Evolutionary conservation across 805 yeast genomes (phyloP).

Genomic region (Dipodascus geniculatus): DNA sequence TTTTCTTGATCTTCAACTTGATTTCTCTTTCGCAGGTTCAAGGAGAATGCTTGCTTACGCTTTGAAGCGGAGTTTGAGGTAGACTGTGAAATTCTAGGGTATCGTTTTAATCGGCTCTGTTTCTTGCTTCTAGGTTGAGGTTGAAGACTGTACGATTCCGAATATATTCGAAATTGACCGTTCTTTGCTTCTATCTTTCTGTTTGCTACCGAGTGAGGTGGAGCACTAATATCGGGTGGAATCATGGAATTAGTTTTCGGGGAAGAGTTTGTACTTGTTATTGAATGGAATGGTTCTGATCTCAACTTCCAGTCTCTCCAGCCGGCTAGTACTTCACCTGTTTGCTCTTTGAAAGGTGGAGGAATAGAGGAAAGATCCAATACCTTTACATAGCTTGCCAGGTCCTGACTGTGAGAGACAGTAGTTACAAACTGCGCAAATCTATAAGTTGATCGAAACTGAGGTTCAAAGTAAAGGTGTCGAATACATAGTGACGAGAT

Average conservation of each 20-base stretch:
- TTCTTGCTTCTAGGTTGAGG: slow-evolving; percentile 4
- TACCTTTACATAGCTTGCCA: slow-evolving; percentile 44
- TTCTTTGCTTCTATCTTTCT: not conserved
- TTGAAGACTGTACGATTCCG: not conserved
- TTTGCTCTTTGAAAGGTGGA: not conserved
- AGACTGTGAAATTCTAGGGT: not conserved
- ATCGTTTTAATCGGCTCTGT: not conserved
- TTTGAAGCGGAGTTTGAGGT: not conserved
- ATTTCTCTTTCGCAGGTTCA: not conserved
- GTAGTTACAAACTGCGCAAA: slow-evolving; percentile 67
- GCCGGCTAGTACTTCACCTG: slow-evolving; percentile 45
- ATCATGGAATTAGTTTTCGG: not conserved
- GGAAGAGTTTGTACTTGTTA: slow-evolving; percentile 8
- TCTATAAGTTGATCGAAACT: slow-evolving; percentile 60
- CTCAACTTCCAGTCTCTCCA: slow-evolving; percentile 91
- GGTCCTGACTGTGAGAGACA: slow-evolving; percentile 39
- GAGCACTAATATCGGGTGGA: not conserved
- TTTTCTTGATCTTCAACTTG: not conserved
- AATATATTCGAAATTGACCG: not conserved
- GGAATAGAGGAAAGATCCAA: slow-evolving; percentile 46
- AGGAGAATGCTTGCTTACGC: not conserved
- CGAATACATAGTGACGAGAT: slow-evolving; percentile 43
- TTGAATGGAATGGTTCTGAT: slow-evolving; percentile 53
- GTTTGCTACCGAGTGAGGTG: not conserved
- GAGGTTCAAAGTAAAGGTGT: slow-evolving; percentile 42